Evolutionary conservation across 164 flowering plant genomes (phyloP).

Genomic region (grape (Vitis vinifera)): DNA sequence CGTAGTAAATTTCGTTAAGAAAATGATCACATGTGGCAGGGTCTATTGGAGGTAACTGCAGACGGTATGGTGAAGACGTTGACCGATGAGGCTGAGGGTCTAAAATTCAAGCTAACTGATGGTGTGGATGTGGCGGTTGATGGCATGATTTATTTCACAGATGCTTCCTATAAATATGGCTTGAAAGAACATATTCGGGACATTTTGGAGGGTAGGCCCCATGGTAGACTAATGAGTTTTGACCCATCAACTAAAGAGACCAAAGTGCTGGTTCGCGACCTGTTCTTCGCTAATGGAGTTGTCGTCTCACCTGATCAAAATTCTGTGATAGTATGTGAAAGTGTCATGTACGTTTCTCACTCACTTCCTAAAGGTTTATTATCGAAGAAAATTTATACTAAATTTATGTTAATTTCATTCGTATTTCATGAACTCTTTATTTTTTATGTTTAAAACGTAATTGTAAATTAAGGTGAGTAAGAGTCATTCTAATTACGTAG

Average conservation of each 20-base stretch:
- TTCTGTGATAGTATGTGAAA: slow-evolving; percentile 70
- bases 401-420: too few species aligned
- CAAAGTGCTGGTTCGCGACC: slow-evolving; percentile 45
- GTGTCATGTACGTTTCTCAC: slow-evolving; percentile 40
- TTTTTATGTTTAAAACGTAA: too few species aligned
- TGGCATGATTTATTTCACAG: slow-evolving; percentile 81
- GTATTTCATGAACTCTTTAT: too few species aligned
- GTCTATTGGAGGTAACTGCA: slow-evolving; percentile 55
- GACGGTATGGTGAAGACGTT: slow-evolving; percentile 48
- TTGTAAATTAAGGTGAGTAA: too few species aligned
- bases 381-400: too few species aligned
- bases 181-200: slow-evolving; percentile 31
- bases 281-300: slow-evolving; percentile 88
- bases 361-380: too few species aligned
- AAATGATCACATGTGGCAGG: slow-evolving; percentile 33
- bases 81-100: slow-evolving; percentile 67
- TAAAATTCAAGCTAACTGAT: slow-evolving; percentile 58
- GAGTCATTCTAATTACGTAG: too few species aligned
- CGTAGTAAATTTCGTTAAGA: too few species aligned
- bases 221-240: slow-evolving; percentile 78
- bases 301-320: slow-evolving; percentile 61
- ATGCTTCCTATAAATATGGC: slow-evolving; percentile 67
- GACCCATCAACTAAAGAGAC: slow-evolving; percentile 58
- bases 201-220: slow-evolving; percentile 69
- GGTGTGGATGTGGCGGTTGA: slow-evolving; percentile 63